Evolutionary conservation across 139 green algal species (phyloP).

Genomic region (Zygnema cylindricum): DNA sequence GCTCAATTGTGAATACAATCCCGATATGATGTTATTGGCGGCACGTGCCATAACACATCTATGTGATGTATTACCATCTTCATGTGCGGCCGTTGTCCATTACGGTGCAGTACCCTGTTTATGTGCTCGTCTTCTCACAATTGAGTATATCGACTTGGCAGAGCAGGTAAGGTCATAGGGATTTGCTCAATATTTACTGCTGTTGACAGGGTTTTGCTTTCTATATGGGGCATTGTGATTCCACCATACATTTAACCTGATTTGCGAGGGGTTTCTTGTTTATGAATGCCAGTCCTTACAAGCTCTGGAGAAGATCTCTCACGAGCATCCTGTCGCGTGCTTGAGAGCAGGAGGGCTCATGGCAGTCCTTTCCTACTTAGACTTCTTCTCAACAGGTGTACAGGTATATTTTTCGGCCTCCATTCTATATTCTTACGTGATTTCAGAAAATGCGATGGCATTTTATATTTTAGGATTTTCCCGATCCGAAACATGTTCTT

Average conservation of each 20-base stretch:
- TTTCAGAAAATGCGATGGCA: too few relatives aligned
- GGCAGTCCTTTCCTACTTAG: slow-evolving; percentile 90
- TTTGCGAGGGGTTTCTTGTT: too few relatives aligned
- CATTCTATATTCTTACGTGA: slow-evolving; percentile 1
- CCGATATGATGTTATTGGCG: slow-evolving; percentile 93
- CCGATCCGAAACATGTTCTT: neutral
- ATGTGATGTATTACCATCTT: slow-evolving; percentile 83
- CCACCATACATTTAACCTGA: slow-evolving; percentile 23
- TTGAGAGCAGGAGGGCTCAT: slow-evolving; percentile 83
- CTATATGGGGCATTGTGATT: neutral
- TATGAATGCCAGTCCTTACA: slow-evolving; percentile 64
- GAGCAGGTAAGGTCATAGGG: slow-evolving; percentile 75
- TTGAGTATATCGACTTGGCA: slow-evolving; percentile 98
- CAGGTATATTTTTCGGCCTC: slow-evolving; percentile 69
- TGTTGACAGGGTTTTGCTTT: neutral
- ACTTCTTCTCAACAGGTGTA: slow-evolving; percentile 94
- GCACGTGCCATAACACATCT: slow-evolving; percentile 90
- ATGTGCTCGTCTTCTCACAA: slow-evolving; percentile 85
- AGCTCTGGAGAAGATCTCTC: slow-evolving; percentile 92
- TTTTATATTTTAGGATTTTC: neutral
- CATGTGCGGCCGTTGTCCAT: slow-evolving; percentile 79
- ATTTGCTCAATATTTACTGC: neutral
- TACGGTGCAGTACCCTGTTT: slow-evolving; percentile 83
- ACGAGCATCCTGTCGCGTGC: slow-evolving; percentile 78
- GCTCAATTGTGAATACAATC: slow-evolving; percentile 85